Evolutionary conservation across 1,284 basidiomycete species (phyloP).

Genomic region (Marasmius oreades): DNA sequence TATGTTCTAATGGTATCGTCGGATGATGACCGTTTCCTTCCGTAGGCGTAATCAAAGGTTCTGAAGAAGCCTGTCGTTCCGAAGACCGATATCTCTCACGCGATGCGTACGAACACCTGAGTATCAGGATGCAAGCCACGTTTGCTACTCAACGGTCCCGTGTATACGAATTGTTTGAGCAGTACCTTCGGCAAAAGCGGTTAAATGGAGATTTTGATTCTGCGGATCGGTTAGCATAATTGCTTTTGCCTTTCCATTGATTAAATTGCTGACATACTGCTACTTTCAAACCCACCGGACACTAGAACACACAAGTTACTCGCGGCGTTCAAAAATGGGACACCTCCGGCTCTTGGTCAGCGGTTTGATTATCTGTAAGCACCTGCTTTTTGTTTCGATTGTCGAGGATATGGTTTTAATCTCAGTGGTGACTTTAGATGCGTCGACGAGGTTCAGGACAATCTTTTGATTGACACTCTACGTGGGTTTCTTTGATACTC

Average conservation of each 20-base stretch:
- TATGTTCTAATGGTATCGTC: no score
- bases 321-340: constrained; percentile 28
- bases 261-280: constrained; percentile 11
- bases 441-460: constrained; percentile 73
- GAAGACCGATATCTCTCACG: constrained; percentile 38
- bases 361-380: constrained; percentile 58
- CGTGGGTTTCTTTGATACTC: constrained; percentile 32
- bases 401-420: neutral
- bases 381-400: neutral
- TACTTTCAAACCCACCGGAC: neutral
- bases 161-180: constrained; percentile 55
- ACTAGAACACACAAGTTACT: constrained; percentile 54
- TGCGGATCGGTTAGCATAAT: constrained; percentile 58
- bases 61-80: constrained; percentile 42
- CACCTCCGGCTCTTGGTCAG: constrained; percentile 28
- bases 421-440: constrained; percentile 38
- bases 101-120: constrained; percentile 43
- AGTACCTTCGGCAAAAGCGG: constrained; percentile 48
- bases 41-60: constrained; percentile 66
- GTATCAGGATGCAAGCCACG: constrained; percentile 48
- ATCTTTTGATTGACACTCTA: constrained; percentile 61
- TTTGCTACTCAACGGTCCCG: constrained; percentile 46
- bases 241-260: neutral
- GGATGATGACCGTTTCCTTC: neutral
- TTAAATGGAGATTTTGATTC: constrained; percentile 48